A percentile compares a stretch with the other conserved stretches of the same genome.
Conservation (phyloP, 2,329 filamentous ascomycete species). For the Fonsecaea nubica region DNA sequence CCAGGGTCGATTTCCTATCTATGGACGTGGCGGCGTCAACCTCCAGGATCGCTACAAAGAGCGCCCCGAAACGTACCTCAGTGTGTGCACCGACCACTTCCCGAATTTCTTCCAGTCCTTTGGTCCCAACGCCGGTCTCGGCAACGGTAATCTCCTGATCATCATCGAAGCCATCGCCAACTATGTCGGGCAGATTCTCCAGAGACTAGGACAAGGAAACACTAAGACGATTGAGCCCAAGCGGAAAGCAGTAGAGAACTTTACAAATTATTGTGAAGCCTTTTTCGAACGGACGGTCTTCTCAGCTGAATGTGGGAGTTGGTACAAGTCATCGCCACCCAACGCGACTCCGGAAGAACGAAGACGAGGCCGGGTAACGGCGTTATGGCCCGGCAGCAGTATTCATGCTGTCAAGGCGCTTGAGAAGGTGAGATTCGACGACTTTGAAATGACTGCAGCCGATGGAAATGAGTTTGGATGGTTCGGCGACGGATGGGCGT, state of each 20-base stretch:
- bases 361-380: constrained; percentile 49
- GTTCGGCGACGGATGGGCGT: constrained; percentile 57
- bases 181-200: constrained; percentile 55
- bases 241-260: constrained; percentile 55
- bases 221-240: constrained; percentile 55
- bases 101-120: constrained; percentile 48
- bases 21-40: constrained; percentile 42
- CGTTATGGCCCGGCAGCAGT: constrained; percentile 52
- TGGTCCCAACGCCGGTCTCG: constrained; percentile 45
- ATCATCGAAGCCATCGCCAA: constrained; percentile 35
- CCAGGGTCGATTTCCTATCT: constrained; percentile 47
- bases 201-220: constrained; percentile 56
- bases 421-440: constrained; percentile 52
- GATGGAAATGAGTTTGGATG: constrained; percentile 55
- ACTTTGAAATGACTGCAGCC: constrained; percentile 54
- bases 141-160: constrained; percentile 41
- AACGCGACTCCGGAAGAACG: constrained; percentile 41
- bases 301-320: constrained; percentile 54
- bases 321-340: constrained; percentile 55
- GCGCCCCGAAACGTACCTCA: constrained; percentile 47
- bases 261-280: constrained; percentile 54
- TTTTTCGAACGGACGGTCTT: constrained; percentile 52
- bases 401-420: constrained; percentile 47
- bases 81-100: constrained; percentile 44
- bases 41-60: constrained; percentile 42